Base-by-base conservation (phyloP, 148 eudicot species). In the Camellia lanceoleosa region DNA sequence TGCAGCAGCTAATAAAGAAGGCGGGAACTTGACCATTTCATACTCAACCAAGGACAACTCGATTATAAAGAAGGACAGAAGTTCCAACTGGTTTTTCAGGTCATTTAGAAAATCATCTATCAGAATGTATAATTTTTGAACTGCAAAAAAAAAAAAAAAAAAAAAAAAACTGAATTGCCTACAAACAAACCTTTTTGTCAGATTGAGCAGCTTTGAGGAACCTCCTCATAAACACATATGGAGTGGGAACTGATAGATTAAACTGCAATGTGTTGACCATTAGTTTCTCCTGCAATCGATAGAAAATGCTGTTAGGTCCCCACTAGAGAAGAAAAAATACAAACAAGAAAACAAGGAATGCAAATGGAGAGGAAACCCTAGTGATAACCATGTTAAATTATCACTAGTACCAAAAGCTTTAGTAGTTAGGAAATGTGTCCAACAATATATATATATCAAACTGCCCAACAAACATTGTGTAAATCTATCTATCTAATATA, bases 181-280 rank as follows among this genome's bases (percentile, higher is more conserved):
- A 61, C 81, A 7, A 78, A 30, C 38, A 30, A 30, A 94, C 97
- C 89, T 82, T 90, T 58, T 80, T 83, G 79, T 91, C 87, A 12
- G 91, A 87, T 67, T 87, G 87, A 62, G 94, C 98, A 44, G 95
- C 97, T 80, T 93, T 93, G 30, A 95, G 90, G 81, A 90, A 95
- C 73, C 98, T 86, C 76, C 80, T 88, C 91, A 95, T 88, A 76
- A 95, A 95, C 79, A 87, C 94, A 75, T 93, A 93, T 0, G 92
- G 91, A 56, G 98, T 95, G 4, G 98, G 98, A 80, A 83, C 59
- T 7, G 98, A 91, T 47, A 95, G 65, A 74, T 95, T 95, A 78
- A 93, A 95, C 67, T 90, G 89, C 23, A 95, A 78, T 15, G 88
- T 79, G 76, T 93, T 95, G 75, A 93, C 66, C 90, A 95, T 93